phyloP scores from a whole-genome alignment of 2,329 filamentous ascomycete genomes.

The Monosporascus sp. region DNA sequence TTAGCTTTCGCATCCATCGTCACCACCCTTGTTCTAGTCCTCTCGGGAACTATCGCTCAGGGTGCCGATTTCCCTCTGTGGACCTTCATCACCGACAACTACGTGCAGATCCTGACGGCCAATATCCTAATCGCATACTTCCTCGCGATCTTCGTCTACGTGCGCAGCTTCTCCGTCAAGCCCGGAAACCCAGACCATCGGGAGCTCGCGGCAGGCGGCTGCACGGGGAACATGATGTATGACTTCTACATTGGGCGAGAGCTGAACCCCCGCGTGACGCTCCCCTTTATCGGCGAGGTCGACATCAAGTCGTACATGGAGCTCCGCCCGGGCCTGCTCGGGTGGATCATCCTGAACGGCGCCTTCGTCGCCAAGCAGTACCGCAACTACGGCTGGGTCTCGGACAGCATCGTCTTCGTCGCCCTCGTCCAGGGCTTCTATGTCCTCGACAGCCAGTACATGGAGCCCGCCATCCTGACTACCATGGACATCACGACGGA shows the following conservation, averaged over 20 bases:
- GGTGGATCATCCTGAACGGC: constrained; percentile 81
- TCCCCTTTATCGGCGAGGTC: constrained; percentile 76
- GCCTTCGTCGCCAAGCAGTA: constrained; percentile 86
- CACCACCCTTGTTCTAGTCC: constrained; percentile 64
- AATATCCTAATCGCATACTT: constrained; percentile 72
- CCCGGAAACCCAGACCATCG: constrained; percentile 66
- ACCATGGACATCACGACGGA: constrained; percentile 93
- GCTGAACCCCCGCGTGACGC: constrained; percentile 76
- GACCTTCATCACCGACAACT: constrained; percentile 91
- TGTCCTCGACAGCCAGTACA: constrained; percentile 76
- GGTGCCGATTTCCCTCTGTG: constrained; percentile 82
- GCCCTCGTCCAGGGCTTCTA: constrained; percentile 75
- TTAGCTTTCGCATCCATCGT: constrained; percentile 71
- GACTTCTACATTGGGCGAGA: constrained; percentile 97
- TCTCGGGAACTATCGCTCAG: constrained; percentile 68
- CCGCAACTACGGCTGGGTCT: constrained; percentile 73
- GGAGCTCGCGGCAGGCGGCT: constrained; percentile 75
- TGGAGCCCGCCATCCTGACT: constrained; percentile 83
- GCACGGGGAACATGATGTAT: constrained; percentile 80
- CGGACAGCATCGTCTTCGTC: constrained; percentile 79
- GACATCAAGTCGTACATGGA: constrained; percentile 91
- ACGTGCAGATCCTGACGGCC: constrained; percentile 75
- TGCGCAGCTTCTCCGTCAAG: constrained; percentile 76
- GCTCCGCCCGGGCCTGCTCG: constrained; percentile 83
- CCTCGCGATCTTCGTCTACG: constrained; percentile 74